Conservation (phyloP, 1,139 yeast genomes). For the Hyphopichia khmerensis region DNA sequence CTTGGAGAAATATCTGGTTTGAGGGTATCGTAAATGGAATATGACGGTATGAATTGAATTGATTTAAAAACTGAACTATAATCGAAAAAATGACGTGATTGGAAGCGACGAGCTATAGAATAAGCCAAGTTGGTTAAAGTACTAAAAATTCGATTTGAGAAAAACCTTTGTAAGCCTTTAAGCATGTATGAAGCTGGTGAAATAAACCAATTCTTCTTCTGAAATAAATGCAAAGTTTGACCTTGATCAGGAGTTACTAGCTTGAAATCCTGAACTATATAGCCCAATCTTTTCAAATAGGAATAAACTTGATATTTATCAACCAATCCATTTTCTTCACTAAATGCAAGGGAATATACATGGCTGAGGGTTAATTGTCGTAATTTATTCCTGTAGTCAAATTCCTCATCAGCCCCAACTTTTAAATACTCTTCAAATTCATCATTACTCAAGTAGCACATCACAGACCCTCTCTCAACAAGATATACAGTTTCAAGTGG, state of each 20-base stretch:
- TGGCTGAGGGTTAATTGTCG: constrained; percentile 62
- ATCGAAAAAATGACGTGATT: constrained; percentile 32
- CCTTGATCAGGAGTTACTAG: not conserved
- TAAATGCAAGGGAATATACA: constrained; percentile 56
- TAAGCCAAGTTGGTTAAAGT: constrained; percentile 3
- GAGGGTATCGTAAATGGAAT: constrained; percentile 17
- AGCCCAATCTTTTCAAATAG: constrained; percentile 77
- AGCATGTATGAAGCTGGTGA: not conserved
- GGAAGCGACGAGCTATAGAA: constrained; percentile 13
- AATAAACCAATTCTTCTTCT: not conserved
- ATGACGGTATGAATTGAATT: constrained; percentile 32
- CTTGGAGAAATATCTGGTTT: not conserved
- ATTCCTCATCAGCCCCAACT: constrained; percentile 19
- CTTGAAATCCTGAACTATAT: constrained; percentile 51
- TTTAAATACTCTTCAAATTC: constrained; percentile 16
- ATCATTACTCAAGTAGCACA: constrained; percentile 43
- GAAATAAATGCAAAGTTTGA: not conserved
- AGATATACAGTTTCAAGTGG: constrained; percentile 75
- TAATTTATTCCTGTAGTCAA: constrained; percentile 20
- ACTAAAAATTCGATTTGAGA: not conserved
- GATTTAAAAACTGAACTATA: constrained; percentile 40
- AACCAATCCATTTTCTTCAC: constrained; percentile 36
- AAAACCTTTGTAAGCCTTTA: not conserved
- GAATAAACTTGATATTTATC: constrained; percentile 72
- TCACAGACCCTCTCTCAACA: constrained; percentile 79